A percentile compares a stretch with the other conserved stretches of the same genome.
Conservation (phyloP, 116 monocot genomes). For the Iris pallida region DNA sequence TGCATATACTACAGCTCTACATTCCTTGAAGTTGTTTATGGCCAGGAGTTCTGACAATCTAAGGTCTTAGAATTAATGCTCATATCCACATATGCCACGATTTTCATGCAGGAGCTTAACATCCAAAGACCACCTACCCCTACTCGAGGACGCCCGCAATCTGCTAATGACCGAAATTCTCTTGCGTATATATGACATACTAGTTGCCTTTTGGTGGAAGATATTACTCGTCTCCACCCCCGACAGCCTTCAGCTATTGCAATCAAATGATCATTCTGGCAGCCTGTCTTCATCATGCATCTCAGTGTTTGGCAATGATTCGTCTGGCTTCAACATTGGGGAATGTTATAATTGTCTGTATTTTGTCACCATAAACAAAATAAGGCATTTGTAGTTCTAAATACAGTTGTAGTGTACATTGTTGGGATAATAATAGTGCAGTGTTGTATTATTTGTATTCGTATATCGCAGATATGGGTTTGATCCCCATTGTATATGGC, state of each 20-base stretch:
- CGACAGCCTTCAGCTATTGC: neutral
- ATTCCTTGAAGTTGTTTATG: no score
- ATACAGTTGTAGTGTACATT: conserved; percentile 9
- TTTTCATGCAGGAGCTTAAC: conserved; percentile 77
- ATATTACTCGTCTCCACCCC: neutral
- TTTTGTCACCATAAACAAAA: neutral
- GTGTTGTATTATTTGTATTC: conserved; percentile 4
- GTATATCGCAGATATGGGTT: neutral
- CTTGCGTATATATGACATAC: conserved; percentile 65
- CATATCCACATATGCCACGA: neutral
- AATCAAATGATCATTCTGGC: neutral
- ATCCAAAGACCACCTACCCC: conserved; percentile 96
- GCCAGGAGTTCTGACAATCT: neutral
- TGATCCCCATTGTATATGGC: conserved; percentile 13
- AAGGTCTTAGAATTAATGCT: neutral
- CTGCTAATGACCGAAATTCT: conserved; percentile 67
- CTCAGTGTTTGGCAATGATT: neutral
- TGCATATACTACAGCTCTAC: no score
- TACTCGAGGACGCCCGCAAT: conserved; percentile 82
- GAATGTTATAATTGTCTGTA: neutral
- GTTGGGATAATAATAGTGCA: neutral
- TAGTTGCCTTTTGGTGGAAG: neutral
- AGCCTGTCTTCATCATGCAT: neutral
- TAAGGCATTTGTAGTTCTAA: neutral
- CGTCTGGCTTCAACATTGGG: neutral